Conservation (phyloP, 2,329 filamentous ascomycete genomes). For the Didymella lethalis region DNA sequence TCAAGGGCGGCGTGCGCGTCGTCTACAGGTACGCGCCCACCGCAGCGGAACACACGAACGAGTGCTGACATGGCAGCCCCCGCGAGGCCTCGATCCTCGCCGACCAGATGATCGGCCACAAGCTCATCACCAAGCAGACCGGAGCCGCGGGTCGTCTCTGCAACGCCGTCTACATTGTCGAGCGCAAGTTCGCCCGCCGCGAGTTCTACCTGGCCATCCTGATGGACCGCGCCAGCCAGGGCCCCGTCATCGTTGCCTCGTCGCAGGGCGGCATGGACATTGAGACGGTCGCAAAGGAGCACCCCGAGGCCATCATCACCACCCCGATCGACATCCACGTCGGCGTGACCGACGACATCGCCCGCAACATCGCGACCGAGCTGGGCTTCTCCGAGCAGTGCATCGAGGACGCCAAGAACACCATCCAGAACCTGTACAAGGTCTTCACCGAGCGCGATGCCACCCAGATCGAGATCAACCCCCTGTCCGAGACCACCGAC, state of each 20-base stretch:
- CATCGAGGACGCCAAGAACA: conserved; percentile 92
- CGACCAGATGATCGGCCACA: conserved; percentile 99
- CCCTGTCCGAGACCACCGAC: conserved; percentile 95
- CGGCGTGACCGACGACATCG: conserved; percentile 95
- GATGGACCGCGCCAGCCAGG: conserved; percentile 93
- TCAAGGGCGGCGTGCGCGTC: conserved; percentile 98
- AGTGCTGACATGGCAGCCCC: conserved; percentile 60
- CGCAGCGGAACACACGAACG: neutral
- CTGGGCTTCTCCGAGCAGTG: conserved; percentile 98
- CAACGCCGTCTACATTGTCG: conserved; percentile 98
- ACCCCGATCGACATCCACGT: conserved; percentile 92
- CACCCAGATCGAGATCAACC: conserved; percentile 99
- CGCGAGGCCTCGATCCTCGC: conserved; percentile 97
- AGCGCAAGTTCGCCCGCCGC: conserved; percentile 98
- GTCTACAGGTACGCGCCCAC: conserved; percentile 80
- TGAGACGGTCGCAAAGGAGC: conserved; percentile 97
- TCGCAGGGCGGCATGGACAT: conserved; percentile 99
- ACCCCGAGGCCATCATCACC: conserved; percentile 92
- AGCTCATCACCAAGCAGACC: conserved; percentile 99
- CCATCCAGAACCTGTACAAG: conserved; percentile 98
- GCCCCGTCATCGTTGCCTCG: conserved; percentile 94
- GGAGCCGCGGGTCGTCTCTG: conserved; percentile 91
- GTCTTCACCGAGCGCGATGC: conserved; percentile 98
- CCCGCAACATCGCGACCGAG: conserved; percentile 84
- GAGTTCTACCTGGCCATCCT: conserved; percentile 99